Conservation (phyloP, 139 green algal species). For the Coelastrella sp. region DNA sequence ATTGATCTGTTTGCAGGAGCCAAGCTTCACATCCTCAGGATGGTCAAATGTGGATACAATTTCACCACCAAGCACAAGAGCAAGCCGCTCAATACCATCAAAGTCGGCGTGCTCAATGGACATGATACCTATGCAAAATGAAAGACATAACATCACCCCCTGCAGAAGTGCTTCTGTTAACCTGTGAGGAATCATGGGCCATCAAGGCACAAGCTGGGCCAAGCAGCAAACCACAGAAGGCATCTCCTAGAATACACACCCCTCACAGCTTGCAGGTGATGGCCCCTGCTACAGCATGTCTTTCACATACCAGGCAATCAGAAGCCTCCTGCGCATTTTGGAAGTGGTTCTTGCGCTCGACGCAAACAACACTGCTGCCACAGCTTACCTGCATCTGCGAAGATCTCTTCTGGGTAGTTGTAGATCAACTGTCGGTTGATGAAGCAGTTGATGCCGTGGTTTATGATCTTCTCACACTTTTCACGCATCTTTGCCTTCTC, state of each 20-base stretch:
- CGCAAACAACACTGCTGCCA: too few relatives aligned
- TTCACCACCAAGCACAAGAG: conserved; percentile 97
- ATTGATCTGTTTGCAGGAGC: conserved; percentile 90
- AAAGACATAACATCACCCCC: not conserved
- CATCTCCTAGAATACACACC: too few relatives aligned
- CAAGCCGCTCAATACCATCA: conserved; percentile 95
- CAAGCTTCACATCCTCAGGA: conserved; percentile 85
- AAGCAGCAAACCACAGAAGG: too few relatives aligned
- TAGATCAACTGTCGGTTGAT: conserved; percentile 99
- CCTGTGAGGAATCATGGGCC: too few relatives aligned
- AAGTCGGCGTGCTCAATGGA: conserved; percentile 82
- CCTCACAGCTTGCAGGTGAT: too few relatives aligned
- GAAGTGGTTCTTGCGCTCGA: too few relatives aligned
- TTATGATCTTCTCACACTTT: conserved; percentile 95
- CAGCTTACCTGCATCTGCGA: conserved; percentile 78
- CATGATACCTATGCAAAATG: conserved; percentile 56
- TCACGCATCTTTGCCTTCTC: conserved; percentile 98
- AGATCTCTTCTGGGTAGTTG: conserved; percentile 98
- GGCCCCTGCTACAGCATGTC: too few relatives aligned
- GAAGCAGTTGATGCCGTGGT: conserved; percentile 96
- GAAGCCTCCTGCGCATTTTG: too few relatives aligned
- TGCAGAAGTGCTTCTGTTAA: too few relatives aligned
- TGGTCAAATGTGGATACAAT: conserved; percentile 97
- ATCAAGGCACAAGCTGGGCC: too few relatives aligned
- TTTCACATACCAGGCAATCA: too few relatives aligned